Percentiles rank a stretch among this genome's conserved stretches.
Conservation (phyloP, 2,329 filamentous ascomycete genomes). For the Dactylellina sp. region DNA sequence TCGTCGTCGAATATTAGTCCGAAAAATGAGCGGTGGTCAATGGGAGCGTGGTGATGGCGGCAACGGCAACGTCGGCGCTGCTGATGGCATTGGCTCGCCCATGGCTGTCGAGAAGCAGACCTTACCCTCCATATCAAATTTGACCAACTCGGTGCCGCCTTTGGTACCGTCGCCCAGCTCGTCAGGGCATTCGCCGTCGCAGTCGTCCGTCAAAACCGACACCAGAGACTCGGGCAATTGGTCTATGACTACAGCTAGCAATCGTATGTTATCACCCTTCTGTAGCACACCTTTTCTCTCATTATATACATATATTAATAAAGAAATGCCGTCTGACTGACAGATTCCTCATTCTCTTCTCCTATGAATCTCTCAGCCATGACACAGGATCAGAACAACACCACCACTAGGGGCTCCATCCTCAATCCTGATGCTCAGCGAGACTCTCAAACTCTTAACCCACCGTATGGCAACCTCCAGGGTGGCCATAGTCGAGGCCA, state of each 20-base stretch:
- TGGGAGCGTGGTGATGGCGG: conserved; percentile 42
- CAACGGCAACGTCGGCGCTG: conserved; percentile 1
- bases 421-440: conserved; percentile 54
- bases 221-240: conserved; percentile 61
- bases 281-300: not conserved
- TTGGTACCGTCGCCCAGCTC: conserved; percentile 47
- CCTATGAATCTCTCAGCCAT: conserved; percentile 60
- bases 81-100: conserved; percentile 34
- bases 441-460: conserved; percentile 58
- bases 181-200: conserved; percentile 53
- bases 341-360: conserved; percentile 59
- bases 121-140: conserved; percentile 54
- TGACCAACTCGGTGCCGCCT: conserved; percentile 50
- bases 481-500: conserved; percentile 34
- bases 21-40: conserved; percentile 45
- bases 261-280: conserved; percentile 57
- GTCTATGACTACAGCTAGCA: conserved; percentile 60
- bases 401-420: conserved; percentile 37
- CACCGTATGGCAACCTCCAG: conserved; percentile 57
- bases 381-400: conserved; percentile 55
- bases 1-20: conserved; percentile 6
- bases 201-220: conserved; percentile 57
- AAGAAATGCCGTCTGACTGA: conserved; percentile 34
- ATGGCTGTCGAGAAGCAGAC: conserved; percentile 51
- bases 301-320: conserved; percentile 22